Evolutionary conservation across 2,329 filamentous ascomycete species (phyloP), one percentile per base, ranked within the genome.

Genomic region (Fusarium anguioides): DNA sequence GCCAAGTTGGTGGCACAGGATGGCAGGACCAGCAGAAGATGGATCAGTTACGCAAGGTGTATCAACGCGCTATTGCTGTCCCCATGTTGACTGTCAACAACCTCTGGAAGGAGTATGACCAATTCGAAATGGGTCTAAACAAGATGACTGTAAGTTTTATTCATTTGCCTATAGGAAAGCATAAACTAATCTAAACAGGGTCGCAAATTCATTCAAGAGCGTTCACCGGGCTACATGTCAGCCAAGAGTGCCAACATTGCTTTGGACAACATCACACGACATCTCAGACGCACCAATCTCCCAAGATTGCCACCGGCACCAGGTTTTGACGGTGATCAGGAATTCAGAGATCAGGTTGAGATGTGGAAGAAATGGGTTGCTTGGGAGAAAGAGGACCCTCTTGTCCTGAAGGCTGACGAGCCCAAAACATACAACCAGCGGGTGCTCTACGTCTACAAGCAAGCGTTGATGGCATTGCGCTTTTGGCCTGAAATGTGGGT

Each of bases 1-100:
- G 96, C 8, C 89, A 89, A 58, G 87, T 96, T 59, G 95, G 94
- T 24, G 96, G 95, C 40, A 90, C 85, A 59, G 90, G 88, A 59
- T 99, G 96, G 96, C 94, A 98, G 78, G 96, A 98, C 75, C 92
- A 95, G 79, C 96, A 98, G 76, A 99, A 99, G 83, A 97, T 97
- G 91, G 96, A 99, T 73, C 84, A 92, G 70, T 81, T 99, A 49
- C 90, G 96, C 60, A 97, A 96, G 76, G 92, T 93, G 1, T 99
- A 97, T 76, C 94, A 97, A 73, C 91, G 91, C 51, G 95, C 95
- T 15, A 92, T 97, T 58, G 90, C 88, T 68, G 88, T 97, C 36
- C 96, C 96, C 6, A 97, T 93, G 66, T 88, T 90, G 53, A 91
- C 91, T 29, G 88, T 97, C 46, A 92, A 95, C 74, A 87, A 86